Conservation (phyloP, 1,284 basidiomycete species). For the Cutaneotrichosporon sp. region DNA sequence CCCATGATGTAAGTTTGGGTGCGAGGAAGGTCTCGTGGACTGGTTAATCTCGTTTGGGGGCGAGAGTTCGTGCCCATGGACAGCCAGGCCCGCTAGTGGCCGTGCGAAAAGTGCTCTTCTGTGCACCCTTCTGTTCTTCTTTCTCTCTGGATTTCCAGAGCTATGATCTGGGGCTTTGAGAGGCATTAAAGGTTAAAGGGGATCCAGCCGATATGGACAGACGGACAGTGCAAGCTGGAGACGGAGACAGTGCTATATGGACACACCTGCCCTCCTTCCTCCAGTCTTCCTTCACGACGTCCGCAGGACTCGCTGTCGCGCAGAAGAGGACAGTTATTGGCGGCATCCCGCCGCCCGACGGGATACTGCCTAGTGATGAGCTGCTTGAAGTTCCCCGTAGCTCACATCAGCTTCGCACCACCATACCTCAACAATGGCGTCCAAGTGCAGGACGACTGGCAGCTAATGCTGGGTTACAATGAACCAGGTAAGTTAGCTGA, state of each 20-base stretch:
- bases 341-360: neutral
- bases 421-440: constrained; percentile 37
- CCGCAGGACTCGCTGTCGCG: neutral
- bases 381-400: neutral
- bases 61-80: neutral
- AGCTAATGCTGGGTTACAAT: constrained; percentile 44
- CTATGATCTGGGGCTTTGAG: too few relatives aligned
- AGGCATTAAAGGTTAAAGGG: too few relatives aligned
- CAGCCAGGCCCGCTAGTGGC: neutral
- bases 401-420: constrained; percentile 40
- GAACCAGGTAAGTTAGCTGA: constrained; percentile 40
- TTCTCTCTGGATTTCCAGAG: too few relatives aligned
- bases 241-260: too few relatives aligned
- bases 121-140: neutral
- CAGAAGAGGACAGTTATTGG: neutral
- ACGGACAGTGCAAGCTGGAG: too few relatives aligned
- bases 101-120: neutral
- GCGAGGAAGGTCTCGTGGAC: neutral
- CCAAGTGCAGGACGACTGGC: constrained; percentile 33
- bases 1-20: constrained; percentile 45
- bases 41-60: neutral
- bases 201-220: too few relatives aligned
- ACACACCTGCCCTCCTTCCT: neutral
- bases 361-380: neutral
- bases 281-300: neutral